Evolutionary conservation across 768 basidiomycete species (phyloP), one percentile per base, ranked within the genome.

Genomic region (Boletus insuetus): DNA sequence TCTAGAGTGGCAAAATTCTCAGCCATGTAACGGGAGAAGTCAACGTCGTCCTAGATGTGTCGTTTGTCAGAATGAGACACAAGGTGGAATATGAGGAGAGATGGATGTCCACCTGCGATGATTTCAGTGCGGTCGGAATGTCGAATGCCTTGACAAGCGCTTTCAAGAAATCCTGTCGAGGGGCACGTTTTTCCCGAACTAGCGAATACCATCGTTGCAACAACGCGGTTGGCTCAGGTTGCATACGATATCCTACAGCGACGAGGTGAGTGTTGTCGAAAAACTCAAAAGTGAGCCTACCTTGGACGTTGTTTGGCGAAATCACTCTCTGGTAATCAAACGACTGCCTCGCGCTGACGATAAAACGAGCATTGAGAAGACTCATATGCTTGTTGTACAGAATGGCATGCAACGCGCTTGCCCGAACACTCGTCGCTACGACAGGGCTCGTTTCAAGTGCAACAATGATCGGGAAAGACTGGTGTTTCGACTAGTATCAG

Each of bases 1-100:
- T 98, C 94, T 56, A 99, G 83, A 1, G 87, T 77, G 1, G 94
- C 81, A 54, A 98, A 87, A 65, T 98, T 98, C 68, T 98, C 97
- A 0, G 92, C 87, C 83, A 98, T 90, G 73, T 94, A 99, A 51
- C 94, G 86, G 5, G 81, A 81, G 66, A 98, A 93, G 46, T 88
- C 84, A 50, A 95, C 78, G 63, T 97, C 91, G 57, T 89, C 83
- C 87, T 94, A 59, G 26, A 35, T 14, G 31, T 20, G 31, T 20
- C 14, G 32, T 31, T 20, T 42, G 14, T 56, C 16, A 47, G 29
- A 49, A 19, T 4, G 19, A 17, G 19, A 29, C 37, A 5, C 7
- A 19, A 14, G 6, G 17, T 24, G 6, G 24, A 13, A 20, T 6
- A 26, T 37, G 20, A 14, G 5, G 7, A 17, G 6, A 16, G 14